Base-by-base conservation (phyloP, 495 filamentous ascomycete species). In the Ascobolus immersus region DNA sequence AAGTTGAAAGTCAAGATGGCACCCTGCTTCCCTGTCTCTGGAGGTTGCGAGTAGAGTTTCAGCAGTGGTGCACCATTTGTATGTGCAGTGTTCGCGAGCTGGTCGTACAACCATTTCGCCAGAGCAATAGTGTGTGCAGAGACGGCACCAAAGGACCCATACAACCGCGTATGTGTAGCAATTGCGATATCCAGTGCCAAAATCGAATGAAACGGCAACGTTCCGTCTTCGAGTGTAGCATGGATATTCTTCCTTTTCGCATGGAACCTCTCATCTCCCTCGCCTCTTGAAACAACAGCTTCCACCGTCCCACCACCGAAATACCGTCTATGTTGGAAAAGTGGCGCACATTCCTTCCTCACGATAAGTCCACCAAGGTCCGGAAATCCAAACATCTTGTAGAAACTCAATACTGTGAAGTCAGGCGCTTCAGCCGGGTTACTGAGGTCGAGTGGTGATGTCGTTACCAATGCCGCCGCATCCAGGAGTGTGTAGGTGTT, bases 221-320 rank as follows among this genome's bases (percentile, higher is more conserved):
- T 92, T 4, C 84, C 84, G 54, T 94, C 81, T 48, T 94, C 84
- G 5, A 94, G 59, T 15, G 60, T 60, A 19, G 78, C 75, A 47
- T 92, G 79, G n/a, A 62, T 62, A 5, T 68, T 59, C 15, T 57
- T 54, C 45, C 84, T 86, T 33, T 65, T 62, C 1, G 67, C 70
- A 57, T 84, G 72, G 71, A 75, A 89, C 35, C 63, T 59, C 12
- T 21, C 19, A 4, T 19, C 17, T 9, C 8, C 20, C 10, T 31
- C 12, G n/a, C n/a, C n/a, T n/a, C n/a, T n/a, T 23, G 15, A 6
- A 0, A 22, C 21, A 8, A 73, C 66, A 64, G 86, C 74, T 40
- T 91, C 81, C 1, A 92, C 82, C 1, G 84, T 94, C 4, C 84
- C 84, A n/a, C 84, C 84, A 2, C 84, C 84, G 49, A 94, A 94